Evolutionary conservation across 2,329 filamentous ascomycete genomes (phyloP).

Genomic region (Ophidiomyces ophidiicola): DNA sequence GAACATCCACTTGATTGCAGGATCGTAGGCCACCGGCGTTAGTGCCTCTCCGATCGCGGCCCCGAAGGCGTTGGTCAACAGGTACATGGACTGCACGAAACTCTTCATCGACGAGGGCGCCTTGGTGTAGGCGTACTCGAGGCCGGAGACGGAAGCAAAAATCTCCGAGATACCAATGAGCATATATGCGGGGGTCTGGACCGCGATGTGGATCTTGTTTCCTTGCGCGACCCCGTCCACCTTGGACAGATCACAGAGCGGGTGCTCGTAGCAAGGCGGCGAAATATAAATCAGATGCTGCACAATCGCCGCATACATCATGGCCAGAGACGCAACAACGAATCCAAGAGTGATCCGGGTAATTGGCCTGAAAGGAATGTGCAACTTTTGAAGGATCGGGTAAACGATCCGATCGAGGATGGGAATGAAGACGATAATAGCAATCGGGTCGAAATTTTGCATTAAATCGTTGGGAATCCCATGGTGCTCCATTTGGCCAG

Average conservation of each 20-base stretch:
- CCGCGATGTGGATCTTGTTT: slow-evolving; percentile 35
- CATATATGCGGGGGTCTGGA: slow-evolving; percentile 36
- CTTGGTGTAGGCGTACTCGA: slow-evolving; percentile 64
- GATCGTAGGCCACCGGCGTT: slow-evolving; percentile 49
- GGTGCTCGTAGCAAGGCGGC: slow-evolving; percentile 40
- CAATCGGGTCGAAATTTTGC: slow-evolving; percentile 62
- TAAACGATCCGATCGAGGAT: slow-evolving; percentile 58
- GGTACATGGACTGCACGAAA: slow-evolving; percentile 45
- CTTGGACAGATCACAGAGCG: slow-evolving; percentile 25
- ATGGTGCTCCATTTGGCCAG: slow-evolving; percentile 48
- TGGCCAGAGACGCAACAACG: slow-evolving; percentile 49
- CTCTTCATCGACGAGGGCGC: slow-evolving; percentile 58
- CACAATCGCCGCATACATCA: slow-evolving; percentile 49
- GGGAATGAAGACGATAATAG: slow-evolving; percentile 63
- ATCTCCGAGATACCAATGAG: slow-evolving; percentile 43
- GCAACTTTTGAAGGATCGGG: slow-evolving; percentile 50
- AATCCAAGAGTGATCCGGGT: slow-evolving; percentile 64
- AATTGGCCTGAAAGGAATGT: slow-evolving; percentile 59
- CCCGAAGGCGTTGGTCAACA: slow-evolving; percentile 48
- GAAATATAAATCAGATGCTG: slow-evolving; percentile 45
- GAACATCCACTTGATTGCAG: slow-evolving; percentile 56
- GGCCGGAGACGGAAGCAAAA: slow-evolving; percentile 53
- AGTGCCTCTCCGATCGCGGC: slow-evolving; percentile 50
- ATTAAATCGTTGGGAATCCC: slow-evolving; percentile 68
- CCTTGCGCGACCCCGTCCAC: slow-evolving; percentile 24